Base-by-base conservation (phyloP, 2,329 filamentous ascomycete species). In the Endocalyx cinctus region DNA sequence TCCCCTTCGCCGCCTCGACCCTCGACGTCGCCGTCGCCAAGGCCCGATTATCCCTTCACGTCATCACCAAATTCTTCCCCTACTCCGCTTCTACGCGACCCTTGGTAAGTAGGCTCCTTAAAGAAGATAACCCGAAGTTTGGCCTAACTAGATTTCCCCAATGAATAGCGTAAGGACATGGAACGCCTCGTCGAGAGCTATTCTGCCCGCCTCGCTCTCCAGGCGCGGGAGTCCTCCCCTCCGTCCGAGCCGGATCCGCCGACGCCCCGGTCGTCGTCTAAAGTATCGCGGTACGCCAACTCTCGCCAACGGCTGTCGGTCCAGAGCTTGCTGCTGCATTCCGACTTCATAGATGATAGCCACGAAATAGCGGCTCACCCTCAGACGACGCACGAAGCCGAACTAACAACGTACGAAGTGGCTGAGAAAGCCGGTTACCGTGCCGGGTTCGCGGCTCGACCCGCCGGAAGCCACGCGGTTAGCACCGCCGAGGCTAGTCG, bases 311-410 rank as follows among this genome's bases (percentile, higher is more conserved):
- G 58, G 3, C 55, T 65, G 1, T 61, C 58, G 0, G 60, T 65
- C 10, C 62, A 65, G 33, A 64, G 62, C 20, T 43, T 65, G 5
- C 47, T 65, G 6, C 44, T 60, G 3, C 61, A 63, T 16, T 59
- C 60, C 1, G 57, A 59, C 26, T 65, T 64, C 18, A 48, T 59
- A 10, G 60, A 65, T 35, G 58, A 64, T 33, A 63, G 60, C 20
- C 49, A 57, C 27, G 53, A 61, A 31, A 50, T 55, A 20, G 51
- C 45, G 3, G 41, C 37, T 2, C 29, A 40, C 10, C 14, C 16
- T 10, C 25, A 13, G 11, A 25, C 16, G 18, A 8, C 20, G 8
- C 8, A 8, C 20, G 20, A 8, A n/a, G 20, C 20, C 8, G 20
- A 23, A 23, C n/a, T n/a, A 8, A 23, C 20, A 8, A 23, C 20